Percentiles rank a stretch among this genome's conserved stretches.
Conservation (phyloP, 345 rosid species). For the Mangifera indica region DNA sequence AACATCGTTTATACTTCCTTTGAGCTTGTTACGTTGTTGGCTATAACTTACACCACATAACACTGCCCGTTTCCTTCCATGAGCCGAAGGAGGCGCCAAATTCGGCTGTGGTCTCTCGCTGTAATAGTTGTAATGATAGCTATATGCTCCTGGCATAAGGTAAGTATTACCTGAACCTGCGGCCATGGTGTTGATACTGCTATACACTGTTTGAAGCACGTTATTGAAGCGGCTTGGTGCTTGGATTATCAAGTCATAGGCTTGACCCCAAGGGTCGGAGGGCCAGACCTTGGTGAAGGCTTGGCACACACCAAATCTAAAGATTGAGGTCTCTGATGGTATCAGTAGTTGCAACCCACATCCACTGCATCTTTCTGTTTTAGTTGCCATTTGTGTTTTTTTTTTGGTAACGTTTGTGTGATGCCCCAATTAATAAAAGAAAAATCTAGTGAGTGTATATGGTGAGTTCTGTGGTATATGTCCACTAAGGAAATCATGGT, state of each 20-base stretch:
- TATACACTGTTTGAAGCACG: background rate
- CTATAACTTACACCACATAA: slow-evolving; percentile 53
- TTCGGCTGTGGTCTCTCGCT: slow-evolving; percentile 6
- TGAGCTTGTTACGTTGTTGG: slow-evolving; percentile 38
- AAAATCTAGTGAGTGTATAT: background rate
- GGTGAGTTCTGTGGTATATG: background rate
- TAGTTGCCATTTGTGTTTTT: slow-evolving; percentile 32
- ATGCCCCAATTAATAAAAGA: background rate
- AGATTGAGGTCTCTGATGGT: slow-evolving; percentile 36
- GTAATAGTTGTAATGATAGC: slow-evolving; percentile 19
- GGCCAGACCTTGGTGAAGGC: slow-evolving; percentile 35
- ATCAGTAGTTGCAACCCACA: slow-evolving; percentile 48
- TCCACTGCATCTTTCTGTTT: slow-evolving; percentile 46
- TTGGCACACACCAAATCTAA: slow-evolving; percentile 46
- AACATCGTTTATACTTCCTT: slow-evolving; percentile 53
- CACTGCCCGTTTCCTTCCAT: slow-evolving; percentile 54
- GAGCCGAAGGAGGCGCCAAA: slow-evolving; percentile 16
- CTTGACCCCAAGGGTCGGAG: slow-evolving; percentile 22
- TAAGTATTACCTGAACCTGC: background rate
- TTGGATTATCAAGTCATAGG: slow-evolving; percentile 14
- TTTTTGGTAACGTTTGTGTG: background rate
- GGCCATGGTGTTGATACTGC: slow-evolving; percentile 6
- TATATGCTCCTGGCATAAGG: slow-evolving; percentile 3
- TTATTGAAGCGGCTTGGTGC: slow-evolving; percentile 13
- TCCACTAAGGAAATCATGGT: no score